Evolutionary conservation across 345 rosid species (phyloP).

Genomic region (Moricandia moricandioides): DNA sequence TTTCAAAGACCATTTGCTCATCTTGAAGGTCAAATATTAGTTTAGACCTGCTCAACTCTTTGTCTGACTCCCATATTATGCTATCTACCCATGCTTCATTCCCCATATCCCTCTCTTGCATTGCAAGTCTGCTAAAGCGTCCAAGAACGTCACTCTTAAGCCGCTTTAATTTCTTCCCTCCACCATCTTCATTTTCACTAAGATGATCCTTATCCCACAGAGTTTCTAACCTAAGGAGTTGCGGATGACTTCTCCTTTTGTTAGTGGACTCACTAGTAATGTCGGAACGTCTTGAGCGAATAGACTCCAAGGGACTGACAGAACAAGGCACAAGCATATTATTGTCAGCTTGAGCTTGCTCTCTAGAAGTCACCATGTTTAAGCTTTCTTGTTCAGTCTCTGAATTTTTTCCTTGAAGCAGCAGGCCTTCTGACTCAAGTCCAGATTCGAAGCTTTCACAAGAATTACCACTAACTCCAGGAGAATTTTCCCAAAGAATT

Average conservation of each 20-base stretch:
- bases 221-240: constrained; percentile 78
- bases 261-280: constrained; percentile 24
- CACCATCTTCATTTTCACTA: constrained; percentile 36
- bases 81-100: constrained; percentile 80
- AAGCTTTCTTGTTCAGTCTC: constrained; percentile 35
- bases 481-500: constrained; percentile 77
- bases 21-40: constrained; percentile 92
- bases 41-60: constrained; percentile 53
- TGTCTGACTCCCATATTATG: constrained; percentile 74
- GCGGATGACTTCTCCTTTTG: constrained; percentile 64
- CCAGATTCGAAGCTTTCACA: constrained; percentile 44
- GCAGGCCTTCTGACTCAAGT: constrained; percentile 37
- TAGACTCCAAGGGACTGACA: constrained; percentile 50
- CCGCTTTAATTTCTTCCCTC: constrained; percentile 37
- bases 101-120: constrained; percentile 57
- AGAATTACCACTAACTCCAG: constrained; percentile 45
- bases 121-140: constrained; percentile 48
- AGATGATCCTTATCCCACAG: constrained; percentile 31
- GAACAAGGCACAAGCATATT: constrained; percentile 29
- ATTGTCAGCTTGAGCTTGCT: constrained; percentile 40
- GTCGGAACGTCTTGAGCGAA: constrained; percentile 42
- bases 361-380: constrained; percentile 28
- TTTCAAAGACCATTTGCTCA: constrained; percentile 89
- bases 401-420: constrained; percentile 38
- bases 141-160: constrained; percentile 42